A percentile compares a stretch with the other conserved stretches of the same genome.
Conservation (phyloP, 352 stramenopile genomes). For the Globisporangium parvum region DNA sequence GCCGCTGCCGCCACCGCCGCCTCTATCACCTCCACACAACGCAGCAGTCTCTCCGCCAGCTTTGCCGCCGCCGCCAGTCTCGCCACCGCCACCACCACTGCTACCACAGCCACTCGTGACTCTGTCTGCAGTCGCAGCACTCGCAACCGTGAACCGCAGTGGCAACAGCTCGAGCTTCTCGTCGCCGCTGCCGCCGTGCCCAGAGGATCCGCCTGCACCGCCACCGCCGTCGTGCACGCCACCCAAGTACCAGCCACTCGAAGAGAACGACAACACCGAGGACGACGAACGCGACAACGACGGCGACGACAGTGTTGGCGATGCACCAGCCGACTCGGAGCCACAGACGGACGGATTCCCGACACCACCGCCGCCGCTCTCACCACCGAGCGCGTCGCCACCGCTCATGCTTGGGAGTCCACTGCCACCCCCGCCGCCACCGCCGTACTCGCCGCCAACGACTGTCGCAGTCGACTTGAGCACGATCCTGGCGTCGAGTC, state of each 20-base stretch:
- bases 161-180: slow-evolving; percentile 61
- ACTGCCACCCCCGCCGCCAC: slow-evolving; percentile 31
- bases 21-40: neutral
- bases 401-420: slow-evolving; percentile 10
- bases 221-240: slow-evolving; percentile 56
- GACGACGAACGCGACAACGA: slow-evolving; percentile 30
- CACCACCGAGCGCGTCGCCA: slow-evolving; percentile 27
- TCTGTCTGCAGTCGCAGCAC: neutral
- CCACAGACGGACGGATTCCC: slow-evolving; percentile 21
- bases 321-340: slow-evolving; percentile 20
- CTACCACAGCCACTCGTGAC: neutral
- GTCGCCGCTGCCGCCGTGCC: slow-evolving; percentile 65
- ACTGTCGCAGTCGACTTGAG: slow-evolving; percentile 32
- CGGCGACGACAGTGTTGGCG: slow-evolving; percentile 31
- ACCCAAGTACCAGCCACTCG: slow-evolving; percentile 58
- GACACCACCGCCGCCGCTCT: slow-evolving; percentile 39
- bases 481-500: slow-evolving; percentile 19
- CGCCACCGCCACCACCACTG: slow-evolving; percentile 4
- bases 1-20: neutral
- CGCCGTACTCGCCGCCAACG: slow-evolving; percentile 50
- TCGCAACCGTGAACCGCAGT: slow-evolving; percentile 5
- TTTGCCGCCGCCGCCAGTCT: slow-evolving; percentile 2
- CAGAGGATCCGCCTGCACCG: slow-evolving; percentile 57
- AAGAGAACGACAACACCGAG: slow-evolving; percentile 41
- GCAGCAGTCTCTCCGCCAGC: slow-evolving; percentile 1